phyloP scores from a whole-genome alignment of 148 eudicot species.

The Silene latifolia region DNA sequence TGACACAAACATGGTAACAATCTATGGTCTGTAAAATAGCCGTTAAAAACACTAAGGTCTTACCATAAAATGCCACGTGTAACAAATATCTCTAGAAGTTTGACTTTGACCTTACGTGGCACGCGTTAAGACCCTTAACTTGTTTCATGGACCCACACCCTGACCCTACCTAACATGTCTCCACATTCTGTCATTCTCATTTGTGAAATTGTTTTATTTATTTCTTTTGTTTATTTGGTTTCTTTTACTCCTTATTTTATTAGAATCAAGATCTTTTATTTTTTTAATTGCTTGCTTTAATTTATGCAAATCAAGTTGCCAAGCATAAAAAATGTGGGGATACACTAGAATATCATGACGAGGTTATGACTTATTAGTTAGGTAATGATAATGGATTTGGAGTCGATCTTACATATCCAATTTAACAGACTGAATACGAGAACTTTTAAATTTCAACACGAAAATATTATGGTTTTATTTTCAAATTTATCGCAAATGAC shows the following conservation, averaged over 20 bases:
- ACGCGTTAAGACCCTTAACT: neutral
- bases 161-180: neutral
- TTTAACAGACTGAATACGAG: too few relatives aligned
- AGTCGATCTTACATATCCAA: too few relatives aligned
- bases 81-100: neutral
- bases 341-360: neutral
- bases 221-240: too few relatives aligned
- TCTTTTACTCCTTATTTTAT: too few relatives aligned
- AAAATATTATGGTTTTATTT: too few relatives aligned
- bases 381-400: too few relatives aligned
- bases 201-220: neutral
- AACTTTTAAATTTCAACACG: too few relatives aligned
- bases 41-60: slow-evolving; percentile 2
- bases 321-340: neutral
- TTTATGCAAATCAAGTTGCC: neutral
- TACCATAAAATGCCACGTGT: slow-evolving; percentile 22
- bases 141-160: neutral
- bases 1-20: slow-evolving; percentile 18
- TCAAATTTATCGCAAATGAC: too few relatives aligned
- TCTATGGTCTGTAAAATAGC: neutral
- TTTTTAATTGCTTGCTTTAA: too few relatives aligned
- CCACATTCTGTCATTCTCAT: neutral
- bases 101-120: slow-evolving; percentile 33
- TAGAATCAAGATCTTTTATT: too few relatives aligned
- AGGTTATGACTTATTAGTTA: neutral